Evolutionary conservation across 2,329 filamentous ascomycete species (phyloP), one percentile per base, ranked within the genome.

Genomic region (Fusarium beomiforme): DNA sequence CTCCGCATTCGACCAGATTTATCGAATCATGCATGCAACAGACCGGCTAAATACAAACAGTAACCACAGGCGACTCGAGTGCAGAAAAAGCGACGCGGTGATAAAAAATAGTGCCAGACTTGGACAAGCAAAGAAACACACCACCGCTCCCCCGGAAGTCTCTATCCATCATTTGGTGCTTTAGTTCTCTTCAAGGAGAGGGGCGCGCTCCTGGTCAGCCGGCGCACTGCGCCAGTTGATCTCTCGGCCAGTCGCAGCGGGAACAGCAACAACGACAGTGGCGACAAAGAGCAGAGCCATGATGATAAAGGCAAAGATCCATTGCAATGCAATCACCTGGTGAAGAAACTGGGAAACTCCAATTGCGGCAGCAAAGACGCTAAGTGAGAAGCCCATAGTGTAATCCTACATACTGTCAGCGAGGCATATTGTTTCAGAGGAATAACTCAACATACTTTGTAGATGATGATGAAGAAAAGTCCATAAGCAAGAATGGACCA

Each of bases 241-340:
- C 49, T 90, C 87, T 59, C 85, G 84, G 64, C 91, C 91, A 16
- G 89, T 85, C 77, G 90, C 85, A 24, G 87, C 87, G 1, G 92
- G 91, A 36, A 92, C 81, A 5, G 89, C 91, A 56, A 94, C 84
- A 19, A 87, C 81, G 5, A 93, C 76, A 2, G 92, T 93, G 21
- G 89, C 82, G 23, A 94, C 79, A 79, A 96, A 92, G 57, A 97
- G 87, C 29, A 93, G 79, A 2, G 86, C 88, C 86, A 95, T 94
- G 79, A 97, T 94, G 69, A 90, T 85, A 77, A 97, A 96, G 36
- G 94, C 92, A 79, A 97, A 97, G 81, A 97, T 95, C 94, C 94
- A 97, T 83, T 97, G 94, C 71, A 97, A 85, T 10, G 93, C 92
- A 72, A 97, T 85, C 64, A 91, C 81, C 79, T 94, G 90, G 76